Conservation (phyloP, 75 land plant species). For the Azolla pinnata region DNA sequence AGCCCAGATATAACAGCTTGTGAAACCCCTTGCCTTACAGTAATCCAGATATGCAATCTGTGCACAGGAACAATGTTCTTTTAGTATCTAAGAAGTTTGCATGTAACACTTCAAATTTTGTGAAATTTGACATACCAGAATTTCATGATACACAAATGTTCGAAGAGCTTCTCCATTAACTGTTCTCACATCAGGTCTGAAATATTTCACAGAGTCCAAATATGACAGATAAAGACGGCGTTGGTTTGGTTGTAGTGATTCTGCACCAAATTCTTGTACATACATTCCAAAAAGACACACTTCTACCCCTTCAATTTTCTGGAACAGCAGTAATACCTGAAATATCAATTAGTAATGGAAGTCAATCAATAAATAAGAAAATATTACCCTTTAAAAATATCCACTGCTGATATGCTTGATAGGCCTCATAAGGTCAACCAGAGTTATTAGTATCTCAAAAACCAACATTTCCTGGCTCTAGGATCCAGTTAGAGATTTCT, state of each 20-base stretch:
- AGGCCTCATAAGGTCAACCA: no score
- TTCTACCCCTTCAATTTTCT: slow-evolving; percentile 65
- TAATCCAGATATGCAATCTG: slow-evolving; percentile 74
- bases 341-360: not conserved
- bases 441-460: no score
- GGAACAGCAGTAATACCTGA: slow-evolving; percentile 53
- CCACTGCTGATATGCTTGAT: no score
- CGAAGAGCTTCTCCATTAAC: slow-evolving; percentile 47
- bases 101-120: not conserved
- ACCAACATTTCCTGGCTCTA: no score
- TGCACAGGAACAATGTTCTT: slow-evolving; percentile 3
- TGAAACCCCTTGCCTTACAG: slow-evolving; percentile 57
- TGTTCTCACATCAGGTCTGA: slow-evolving; percentile 46
- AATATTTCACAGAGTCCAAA: slow-evolving; percentile 68
- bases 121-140: slow-evolving; percentile 29
- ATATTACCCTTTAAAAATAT: not conserved
- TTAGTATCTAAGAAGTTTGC: not conserved
- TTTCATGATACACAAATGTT: slow-evolving; percentile 68
- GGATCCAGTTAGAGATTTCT: no score
- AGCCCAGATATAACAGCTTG: slow-evolving; percentile 69
- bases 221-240: slow-evolving; percentile 65
- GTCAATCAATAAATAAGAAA: not conserved
- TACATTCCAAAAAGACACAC: slow-evolving; percentile 68
- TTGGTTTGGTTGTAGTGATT: slow-evolving; percentile 46
- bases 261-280: slow-evolving; percentile 65